Evolutionary conservation across 495 filamentous ascomycete species (phyloP), one percentile per base, ranked within the genome.

Genomic region (Margaritispora aquatica): DNA sequence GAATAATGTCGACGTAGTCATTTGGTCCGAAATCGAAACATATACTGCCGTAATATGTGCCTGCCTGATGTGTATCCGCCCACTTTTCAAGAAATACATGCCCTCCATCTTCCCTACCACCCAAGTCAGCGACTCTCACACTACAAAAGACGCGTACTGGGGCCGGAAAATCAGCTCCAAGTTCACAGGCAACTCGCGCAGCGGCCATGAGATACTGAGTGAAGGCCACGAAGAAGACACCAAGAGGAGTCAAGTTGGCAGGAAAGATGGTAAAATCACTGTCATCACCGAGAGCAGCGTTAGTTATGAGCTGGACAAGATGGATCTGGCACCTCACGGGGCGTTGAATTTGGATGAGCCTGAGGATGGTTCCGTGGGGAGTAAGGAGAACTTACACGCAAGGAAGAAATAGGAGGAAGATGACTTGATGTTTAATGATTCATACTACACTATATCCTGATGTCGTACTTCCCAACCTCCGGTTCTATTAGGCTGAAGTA

Each of bases 11-110:
- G 67, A 66, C n/a, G 72, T 75, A 24, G 70, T 75, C 23, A 72
- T 75, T 62, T 82, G 77, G 77, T 72, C 68, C 55, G 66, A 71
- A 11, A 63, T 77, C 49, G 79, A 82, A 69, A 72, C 69, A 67
- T 75, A 76, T 63, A 67, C 73, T 1, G 76, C 75, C 36, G 70
- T 80, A 22, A 68, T 77, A 20, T 79, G 76, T 62, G 75, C 74
- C 19, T 77, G 73, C 55, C 62, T 77, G 31, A 68, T 69, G 38
- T 65, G 70, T 9, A 48, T 73, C 20, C 70, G 68, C 41, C 65
- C 69, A 2, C 64, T 73, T 23, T 44, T 73, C 31, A 54, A 21
- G 3, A 48, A 51, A 60, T 52, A 10, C 27, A n/a, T 59, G 4
- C 61, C 61, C 13, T 2, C 27, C 19, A 21, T 64, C 21, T 60